Evolutionary conservation across 2,329 filamentous ascomycete species (phyloP).

Genomic region (Talaromyces sp.): DNA sequence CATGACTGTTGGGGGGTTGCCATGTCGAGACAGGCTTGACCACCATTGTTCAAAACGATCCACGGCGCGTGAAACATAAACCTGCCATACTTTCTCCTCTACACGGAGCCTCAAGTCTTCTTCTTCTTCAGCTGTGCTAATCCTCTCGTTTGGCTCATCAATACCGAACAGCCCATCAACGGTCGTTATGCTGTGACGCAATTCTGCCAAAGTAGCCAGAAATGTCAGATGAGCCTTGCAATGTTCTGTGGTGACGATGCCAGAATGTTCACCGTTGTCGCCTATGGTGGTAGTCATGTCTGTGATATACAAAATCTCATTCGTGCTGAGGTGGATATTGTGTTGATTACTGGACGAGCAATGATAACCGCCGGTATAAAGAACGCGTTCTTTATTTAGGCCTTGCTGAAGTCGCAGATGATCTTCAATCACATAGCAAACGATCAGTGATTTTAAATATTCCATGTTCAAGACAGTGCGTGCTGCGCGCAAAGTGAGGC

Average conservation of each 20-base stretch:
- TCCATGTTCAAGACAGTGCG: background rate
- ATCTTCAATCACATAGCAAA: background rate
- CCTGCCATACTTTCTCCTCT: conserved; percentile 5
- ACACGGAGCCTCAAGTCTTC: background rate
- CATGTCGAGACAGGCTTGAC: background rate
- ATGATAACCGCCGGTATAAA: no score
- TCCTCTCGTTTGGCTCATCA: background rate
- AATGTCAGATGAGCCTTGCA: background rate
- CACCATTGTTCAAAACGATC: conserved; percentile 11
- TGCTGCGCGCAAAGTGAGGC: background rate
- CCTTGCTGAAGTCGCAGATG: no score
- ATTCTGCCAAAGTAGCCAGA: background rate
- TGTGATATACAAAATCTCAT: no score
- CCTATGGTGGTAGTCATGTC: no score
- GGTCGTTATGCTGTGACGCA: conserved; percentile 31
- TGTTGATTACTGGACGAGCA: no score
- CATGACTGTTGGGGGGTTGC: background rate
- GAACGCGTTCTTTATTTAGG: no score
- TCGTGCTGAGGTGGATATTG: no score
- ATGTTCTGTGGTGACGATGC: no score
- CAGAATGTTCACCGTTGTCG: no score
- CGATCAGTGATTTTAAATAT: background rate
- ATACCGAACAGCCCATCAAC: conserved; percentile 60
- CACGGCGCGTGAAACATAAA: conserved; percentile 10
- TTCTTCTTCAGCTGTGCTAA: background rate